Base-by-base conservation (phyloP, 2,329 filamentous ascomycete species). In the Hirsutella minnesotensis region DNA sequence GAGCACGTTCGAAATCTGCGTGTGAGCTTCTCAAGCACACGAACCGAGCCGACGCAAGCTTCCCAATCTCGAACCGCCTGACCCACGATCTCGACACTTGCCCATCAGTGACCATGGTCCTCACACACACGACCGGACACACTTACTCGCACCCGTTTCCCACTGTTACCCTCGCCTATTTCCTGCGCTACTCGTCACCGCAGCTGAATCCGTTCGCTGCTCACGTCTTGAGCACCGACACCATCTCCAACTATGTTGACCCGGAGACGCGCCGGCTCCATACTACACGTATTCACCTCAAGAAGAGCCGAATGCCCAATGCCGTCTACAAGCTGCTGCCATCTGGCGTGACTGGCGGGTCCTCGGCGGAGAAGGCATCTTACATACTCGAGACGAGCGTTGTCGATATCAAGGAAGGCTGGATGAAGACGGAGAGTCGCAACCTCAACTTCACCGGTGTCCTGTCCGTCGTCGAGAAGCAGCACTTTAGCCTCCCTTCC, bases 91-190 rank as follows among this genome's bases (percentile, higher is more conserved):
- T 3, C 31, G n/a, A n/a, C 31, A 7, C 5, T 8, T 34, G n/a
- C n/a, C n/a, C 31, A 16, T 16, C 33, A n/a, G 57, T 49, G 56
- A 72, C 57, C 44, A 79, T 79, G 75, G 75, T 79, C 49, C 73
- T 79, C 63, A 76, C 72, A 7, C 75, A 78, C 61, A 76, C 74
- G 42, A 79, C 77, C 53, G 78, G 75, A 64, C 82, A 85, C 61
- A 77, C 73, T 55, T 88, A 89, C 71, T 73, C 80, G 50, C 86
- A 90, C 64, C 81, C 83, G 39, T 90, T 90, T 67, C 80, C 84
- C 48, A 85, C 85, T 60, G 86, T 92, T 48, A 87, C 85, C 39
- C 81, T 92, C 61, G 86, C 86, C 66, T 92, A 87, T 73, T 92
- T 90, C 66, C 81, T 92, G 40, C 84, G 86, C 51, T 92, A 92